Conservation (phyloP, 306 rosid species). For the Fagus crenata region DNA sequence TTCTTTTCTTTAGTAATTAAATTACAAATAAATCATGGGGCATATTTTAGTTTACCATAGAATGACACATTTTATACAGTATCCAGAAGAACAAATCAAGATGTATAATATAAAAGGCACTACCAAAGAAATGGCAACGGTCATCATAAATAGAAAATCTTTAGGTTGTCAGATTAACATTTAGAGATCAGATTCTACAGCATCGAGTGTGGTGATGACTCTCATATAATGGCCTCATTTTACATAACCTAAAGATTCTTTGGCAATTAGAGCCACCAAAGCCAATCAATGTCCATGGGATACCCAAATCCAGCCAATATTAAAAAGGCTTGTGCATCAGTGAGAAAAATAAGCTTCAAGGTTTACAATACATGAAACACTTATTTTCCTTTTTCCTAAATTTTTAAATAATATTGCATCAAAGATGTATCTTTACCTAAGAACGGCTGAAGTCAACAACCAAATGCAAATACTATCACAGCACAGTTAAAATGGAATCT, state of each 20-base stretch:
- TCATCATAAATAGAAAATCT: background rate
- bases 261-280: constrained; percentile 17
- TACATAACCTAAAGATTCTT: constrained; percentile 20
- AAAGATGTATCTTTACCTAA: background rate
- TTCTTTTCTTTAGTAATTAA: background rate
- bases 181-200: constrained; percentile 3
- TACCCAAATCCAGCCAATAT: background rate
- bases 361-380: background rate
- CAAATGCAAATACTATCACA: background rate
- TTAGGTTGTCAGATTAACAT: background rate
- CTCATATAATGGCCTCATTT: background rate
- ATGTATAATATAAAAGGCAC: background rate
- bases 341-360: constrained; percentile 9
- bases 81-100: background rate
- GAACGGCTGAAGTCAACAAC: background rate
- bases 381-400: background rate
- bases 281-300: background rate
- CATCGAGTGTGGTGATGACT: constrained; percentile 17
- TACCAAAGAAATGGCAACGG: background rate
- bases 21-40: background rate
- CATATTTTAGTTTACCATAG: background rate
- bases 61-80: background rate
- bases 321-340: background rate
- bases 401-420: background rate
- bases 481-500: background rate